phyloP scores from a whole-genome alignment of 345 rosid species.

The Chamaenerion angustifolium region DNA sequence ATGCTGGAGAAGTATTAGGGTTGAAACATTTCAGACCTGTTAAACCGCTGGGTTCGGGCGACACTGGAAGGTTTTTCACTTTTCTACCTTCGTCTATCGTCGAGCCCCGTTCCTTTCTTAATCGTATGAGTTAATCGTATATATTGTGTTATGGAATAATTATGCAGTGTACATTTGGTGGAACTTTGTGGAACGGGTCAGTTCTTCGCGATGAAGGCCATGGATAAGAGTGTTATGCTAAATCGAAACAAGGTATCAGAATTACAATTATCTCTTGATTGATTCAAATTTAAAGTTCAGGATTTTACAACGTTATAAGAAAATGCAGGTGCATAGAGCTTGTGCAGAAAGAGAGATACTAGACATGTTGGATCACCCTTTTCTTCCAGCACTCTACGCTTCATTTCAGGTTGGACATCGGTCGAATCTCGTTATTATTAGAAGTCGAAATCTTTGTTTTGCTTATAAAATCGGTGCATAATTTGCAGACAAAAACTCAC shows the following conservation, averaged over 20 bases:
- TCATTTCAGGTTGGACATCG: constrained; percentile 62
- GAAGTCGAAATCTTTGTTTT: background rate
- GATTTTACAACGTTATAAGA: too few species aligned
- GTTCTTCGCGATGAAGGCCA: constrained; percentile 86
- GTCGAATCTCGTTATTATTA: too few species aligned
- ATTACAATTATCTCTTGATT: background rate
- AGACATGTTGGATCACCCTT: constrained; percentile 92
- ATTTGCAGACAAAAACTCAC: constrained; percentile 81
- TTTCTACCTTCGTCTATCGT: background rate
- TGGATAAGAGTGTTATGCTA: constrained; percentile 87
- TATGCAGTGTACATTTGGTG: constrained; percentile 74
- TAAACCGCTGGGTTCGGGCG: constrained; percentile 91
- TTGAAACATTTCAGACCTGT: constrained; percentile 72
- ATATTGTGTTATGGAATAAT: constrained; percentile 7
- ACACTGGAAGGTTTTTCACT: constrained; percentile 72
- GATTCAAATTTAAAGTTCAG: too few species aligned
- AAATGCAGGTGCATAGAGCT: constrained; percentile 80
- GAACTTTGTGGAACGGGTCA: constrained; percentile 63
- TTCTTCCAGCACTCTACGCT: constrained; percentile 94
- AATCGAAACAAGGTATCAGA: constrained; percentile 70
- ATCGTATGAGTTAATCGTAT: background rate
- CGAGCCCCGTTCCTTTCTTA: background rate
- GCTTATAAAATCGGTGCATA: background rate
- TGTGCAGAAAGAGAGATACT: constrained; percentile 94
- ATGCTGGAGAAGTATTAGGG: constrained; percentile 58